Percentiles rank a stretch among this genome's conserved stretches.
Conservation (phyloP, 2,329 filamentous ascomycete genomes). For the Scortechinia acanthostroma region DNA sequence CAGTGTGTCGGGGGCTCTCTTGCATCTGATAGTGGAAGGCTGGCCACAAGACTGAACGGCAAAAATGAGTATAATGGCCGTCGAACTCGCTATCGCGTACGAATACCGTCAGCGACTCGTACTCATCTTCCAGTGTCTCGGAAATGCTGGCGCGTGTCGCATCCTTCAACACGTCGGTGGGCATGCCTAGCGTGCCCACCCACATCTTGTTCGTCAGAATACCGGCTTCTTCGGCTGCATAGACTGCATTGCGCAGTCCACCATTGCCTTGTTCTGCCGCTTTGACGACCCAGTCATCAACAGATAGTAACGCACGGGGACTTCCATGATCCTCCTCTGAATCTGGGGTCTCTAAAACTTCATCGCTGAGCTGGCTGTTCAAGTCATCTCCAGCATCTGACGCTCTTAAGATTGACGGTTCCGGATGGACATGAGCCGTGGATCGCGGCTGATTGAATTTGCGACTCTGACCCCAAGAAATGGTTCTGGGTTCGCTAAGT, state of each 20-base stretch:
- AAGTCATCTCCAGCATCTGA: too few species aligned
- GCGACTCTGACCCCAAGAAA: not conserved
- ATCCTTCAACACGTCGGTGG: conserved; percentile 72
- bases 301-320: conserved; percentile 56
- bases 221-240: conserved; percentile 68
- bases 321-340: not conserved
- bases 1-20: conserved; percentile 96
- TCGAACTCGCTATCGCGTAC: conserved; percentile 88
- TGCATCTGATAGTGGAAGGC: conserved; percentile 98
- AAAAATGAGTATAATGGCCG: conserved; percentile 90
- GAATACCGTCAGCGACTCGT: conserved; percentile 77
- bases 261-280: conserved; percentile 87
- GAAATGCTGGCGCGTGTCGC: conserved; percentile 70
- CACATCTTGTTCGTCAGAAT: conserved; percentile 72
- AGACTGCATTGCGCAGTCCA: conserved; percentile 79
- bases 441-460: conserved; percentile 2
- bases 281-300: conserved; percentile 74
- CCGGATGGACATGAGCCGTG: not conserved
- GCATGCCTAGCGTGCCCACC: conserved; percentile 90
- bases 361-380: not conserved
- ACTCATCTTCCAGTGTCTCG: conserved; percentile 72
- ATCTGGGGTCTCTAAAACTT: not conserved
- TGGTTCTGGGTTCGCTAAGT: not conserved
- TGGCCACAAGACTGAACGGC: conserved; percentile 95
- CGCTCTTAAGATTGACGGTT: not conserved